Conservation (phyloP, 768 basidiomycete species). For the Mycena filopes region DNA sequence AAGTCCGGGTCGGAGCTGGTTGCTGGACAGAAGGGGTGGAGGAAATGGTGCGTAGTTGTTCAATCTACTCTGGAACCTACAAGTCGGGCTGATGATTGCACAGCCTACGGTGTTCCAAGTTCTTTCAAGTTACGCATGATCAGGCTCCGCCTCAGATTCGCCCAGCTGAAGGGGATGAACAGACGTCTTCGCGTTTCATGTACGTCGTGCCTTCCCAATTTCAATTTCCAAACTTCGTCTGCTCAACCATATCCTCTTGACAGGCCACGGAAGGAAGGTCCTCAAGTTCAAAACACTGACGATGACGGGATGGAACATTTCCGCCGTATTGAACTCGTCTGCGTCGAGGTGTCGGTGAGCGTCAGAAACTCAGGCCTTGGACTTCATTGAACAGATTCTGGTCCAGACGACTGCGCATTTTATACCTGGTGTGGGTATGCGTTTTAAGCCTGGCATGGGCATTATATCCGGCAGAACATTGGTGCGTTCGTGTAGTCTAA, state of each 20-base stretch:
- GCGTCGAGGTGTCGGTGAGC: neutral
- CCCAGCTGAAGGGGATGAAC: too few species aligned
- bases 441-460: too few species aligned
- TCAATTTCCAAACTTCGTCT: too few species aligned
- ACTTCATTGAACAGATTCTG: too few species aligned
- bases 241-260: too few species aligned
- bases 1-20: conserved; percentile 2
- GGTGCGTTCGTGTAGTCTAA: too few species aligned
- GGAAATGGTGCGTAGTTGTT: conserved; percentile 19
- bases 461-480: too few species aligned
- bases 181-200: too few species aligned
- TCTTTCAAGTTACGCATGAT: conserved; percentile 10
- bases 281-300: neutral
- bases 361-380: too few species aligned
- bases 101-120: conserved; percentile 16
- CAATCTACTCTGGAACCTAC: neutral
- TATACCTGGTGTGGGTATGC: too few species aligned
- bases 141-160: neutral
- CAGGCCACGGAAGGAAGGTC: neutral
- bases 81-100: neutral
- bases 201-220: too few species aligned
- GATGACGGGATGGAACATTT: conserved; percentile 12
- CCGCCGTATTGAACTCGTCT: conserved; percentile 11
- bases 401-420: too few species aligned
- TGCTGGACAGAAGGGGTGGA: neutral